These are phyloP conservation scores for Solanum paucissectum DNA, from an alignment of 257 asterid species.

Conservation along the genomic window DNA sequence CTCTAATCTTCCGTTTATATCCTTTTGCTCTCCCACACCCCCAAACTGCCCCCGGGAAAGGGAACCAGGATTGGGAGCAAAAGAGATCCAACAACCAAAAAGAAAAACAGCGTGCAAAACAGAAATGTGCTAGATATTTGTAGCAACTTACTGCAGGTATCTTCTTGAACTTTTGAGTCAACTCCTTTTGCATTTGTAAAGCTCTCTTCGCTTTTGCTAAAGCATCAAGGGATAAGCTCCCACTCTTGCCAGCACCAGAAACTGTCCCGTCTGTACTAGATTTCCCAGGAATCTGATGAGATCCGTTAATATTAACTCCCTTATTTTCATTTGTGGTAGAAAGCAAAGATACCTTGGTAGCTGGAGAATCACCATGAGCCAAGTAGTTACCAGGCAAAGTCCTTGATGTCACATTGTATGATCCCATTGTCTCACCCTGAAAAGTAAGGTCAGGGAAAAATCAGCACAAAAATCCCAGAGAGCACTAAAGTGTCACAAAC, in stretches of 20 bases:
- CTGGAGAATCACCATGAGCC: constrained; percentile 39
- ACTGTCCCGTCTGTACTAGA: constrained; percentile 95
- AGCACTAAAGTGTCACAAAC: neutral
- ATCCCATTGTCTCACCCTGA: constrained; percentile 59
- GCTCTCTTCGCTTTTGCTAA: constrained; percentile 82
- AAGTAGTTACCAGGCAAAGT: constrained; percentile 24
- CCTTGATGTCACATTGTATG: constrained; percentile 26
- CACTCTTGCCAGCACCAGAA: constrained; percentile 68
- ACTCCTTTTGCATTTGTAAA: constrained; percentile 77
- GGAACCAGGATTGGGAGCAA: neutral
- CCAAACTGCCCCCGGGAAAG: neutral
- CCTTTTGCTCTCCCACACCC: neutral
- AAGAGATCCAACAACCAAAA: neutral
- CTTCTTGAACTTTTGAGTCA: constrained; percentile 70
- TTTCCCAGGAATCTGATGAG: constrained; percentile 99
- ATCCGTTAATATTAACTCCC: constrained; percentile 97
- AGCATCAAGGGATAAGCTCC: constrained; percentile 77
- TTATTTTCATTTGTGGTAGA: constrained; percentile 82
- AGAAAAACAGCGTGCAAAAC: neutral
- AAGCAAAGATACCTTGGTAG: constrained; percentile 90
- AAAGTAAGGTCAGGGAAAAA: neutral
- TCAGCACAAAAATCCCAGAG: neutral
- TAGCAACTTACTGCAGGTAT: constrained; percentile 52
- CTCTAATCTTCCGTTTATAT: neutral
- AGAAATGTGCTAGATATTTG: neutral